These are phyloP conservation scores for Sporothrix pallida DNA, from an alignment of 2,329 filamentous ascomycete species.

Conservation along the genomic window DNA sequence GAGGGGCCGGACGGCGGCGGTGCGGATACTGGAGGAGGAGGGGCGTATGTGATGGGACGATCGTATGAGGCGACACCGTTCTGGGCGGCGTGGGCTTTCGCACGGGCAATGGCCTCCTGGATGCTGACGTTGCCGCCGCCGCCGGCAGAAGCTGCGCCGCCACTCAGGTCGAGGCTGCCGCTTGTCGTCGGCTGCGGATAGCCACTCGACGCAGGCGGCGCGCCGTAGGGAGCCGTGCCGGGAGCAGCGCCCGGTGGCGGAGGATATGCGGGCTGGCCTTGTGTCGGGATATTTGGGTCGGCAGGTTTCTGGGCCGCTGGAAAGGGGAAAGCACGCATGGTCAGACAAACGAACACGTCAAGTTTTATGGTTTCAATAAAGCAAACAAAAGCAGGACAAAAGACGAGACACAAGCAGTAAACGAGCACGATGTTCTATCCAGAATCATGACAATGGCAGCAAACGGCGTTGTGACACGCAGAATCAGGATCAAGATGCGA, in stretches of 20 bases:
- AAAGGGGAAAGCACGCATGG: constrained; percentile 31
- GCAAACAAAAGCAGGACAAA: neutral
- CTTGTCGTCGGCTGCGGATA: constrained; percentile 71
- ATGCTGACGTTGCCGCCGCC: constrained; percentile 83
- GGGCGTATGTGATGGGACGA: constrained; percentile 56
- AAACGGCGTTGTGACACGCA: constrained; percentile 3
- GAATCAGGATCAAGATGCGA: neutral
- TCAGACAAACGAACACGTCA: constrained; percentile 33
- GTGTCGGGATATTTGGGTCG: constrained; percentile 33
- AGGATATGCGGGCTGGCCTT: constrained; percentile 35
- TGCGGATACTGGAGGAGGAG: constrained; percentile 42
- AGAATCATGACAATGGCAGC: constrained; percentile 7
- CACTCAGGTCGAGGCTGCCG: constrained; percentile 77
- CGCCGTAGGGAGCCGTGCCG: constrained; percentile 30
- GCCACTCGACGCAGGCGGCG: constrained; percentile 35
- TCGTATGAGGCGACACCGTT: constrained; percentile 73
- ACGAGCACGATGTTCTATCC: neutral
- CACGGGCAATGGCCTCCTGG: constrained; percentile 82
- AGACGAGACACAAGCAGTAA: neutral
- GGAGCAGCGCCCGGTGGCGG: constrained; percentile 37
- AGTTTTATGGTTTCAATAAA: neutral
- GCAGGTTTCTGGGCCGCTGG: constrained; percentile 39
- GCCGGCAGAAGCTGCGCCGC: constrained; percentile 68
- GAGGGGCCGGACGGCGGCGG: constrained; percentile 41
- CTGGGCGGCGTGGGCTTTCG: constrained; percentile 79